Conservation (phyloP, 495 filamentous ascomycete species). For the Talaromyces trachyspermus region DNA sequence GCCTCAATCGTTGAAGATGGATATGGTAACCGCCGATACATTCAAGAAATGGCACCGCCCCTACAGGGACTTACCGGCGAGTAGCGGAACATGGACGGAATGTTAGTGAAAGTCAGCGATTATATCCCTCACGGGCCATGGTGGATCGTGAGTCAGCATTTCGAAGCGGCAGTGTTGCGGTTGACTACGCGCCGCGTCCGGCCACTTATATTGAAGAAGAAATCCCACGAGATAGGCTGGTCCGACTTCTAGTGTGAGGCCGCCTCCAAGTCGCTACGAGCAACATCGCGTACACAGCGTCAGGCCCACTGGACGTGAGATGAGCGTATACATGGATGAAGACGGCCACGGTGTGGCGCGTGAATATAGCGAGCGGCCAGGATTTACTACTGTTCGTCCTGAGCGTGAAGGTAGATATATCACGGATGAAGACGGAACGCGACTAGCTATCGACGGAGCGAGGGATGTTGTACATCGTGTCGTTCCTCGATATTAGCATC, state of each 20-base stretch:
- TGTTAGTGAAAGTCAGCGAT: conserved; percentile 23
- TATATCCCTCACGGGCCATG: conserved; percentile 20
- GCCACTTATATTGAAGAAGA: conserved; percentile 38
- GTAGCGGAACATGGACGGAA: conserved; percentile 36
- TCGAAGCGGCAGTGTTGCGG: conserved; percentile 31
- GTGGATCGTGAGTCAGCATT: conserved; percentile 31
- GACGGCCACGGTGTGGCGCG: conserved; percentile 21
- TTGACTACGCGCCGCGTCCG: conserved; percentile 31
- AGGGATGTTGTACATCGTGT: conserved; percentile 24
- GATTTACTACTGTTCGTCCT: conserved; percentile 23
- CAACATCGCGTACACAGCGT: conserved; percentile 45
- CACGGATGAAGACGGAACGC: conserved; percentile 25
- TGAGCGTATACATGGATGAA: conserved; percentile 35
- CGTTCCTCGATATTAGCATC: conserved; percentile 11
- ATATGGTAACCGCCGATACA: conserved; percentile 36
- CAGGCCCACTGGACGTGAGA: conserved; percentile 37
- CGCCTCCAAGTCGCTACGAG: conserved; percentile 49
- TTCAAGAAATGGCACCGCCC: conserved; percentile 40
- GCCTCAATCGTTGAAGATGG: conserved; percentile 35
- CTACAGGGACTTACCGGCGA: conserved; percentile 28
- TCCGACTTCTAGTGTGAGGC: conserved; percentile 53
- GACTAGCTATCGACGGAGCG: conserved; percentile 23
- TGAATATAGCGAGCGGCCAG: conserved; percentile 38
- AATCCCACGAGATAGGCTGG: conserved; percentile 43
- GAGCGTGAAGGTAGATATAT: conserved; percentile 32